Evolutionary conservation across 805 yeast species (phyloP).

Genomic region (Starmerella khaoyaiensis): DNA sequence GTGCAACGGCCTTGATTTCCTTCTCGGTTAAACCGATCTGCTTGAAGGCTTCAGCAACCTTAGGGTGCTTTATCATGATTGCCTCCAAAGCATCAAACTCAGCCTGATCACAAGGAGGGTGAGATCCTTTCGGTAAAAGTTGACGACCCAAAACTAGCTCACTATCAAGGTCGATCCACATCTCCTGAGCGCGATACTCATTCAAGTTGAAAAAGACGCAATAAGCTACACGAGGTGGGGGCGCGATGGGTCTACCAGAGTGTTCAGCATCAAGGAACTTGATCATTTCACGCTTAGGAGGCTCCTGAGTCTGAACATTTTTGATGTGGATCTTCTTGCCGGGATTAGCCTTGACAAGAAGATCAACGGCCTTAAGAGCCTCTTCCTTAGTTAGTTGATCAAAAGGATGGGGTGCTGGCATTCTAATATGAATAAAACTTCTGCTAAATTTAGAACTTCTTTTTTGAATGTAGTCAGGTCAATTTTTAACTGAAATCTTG

Average conservation of each 20-base stretch:
- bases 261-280: constrained; percentile 57
- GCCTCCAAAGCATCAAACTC: constrained; percentile 15
- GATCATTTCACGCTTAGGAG: constrained; percentile 63
- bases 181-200: constrained; percentile 44
- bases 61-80: constrained; percentile 56
- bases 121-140: constrained; percentile 44
- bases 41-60: constrained; percentile 71
- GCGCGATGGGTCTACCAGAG: constrained; percentile 34
- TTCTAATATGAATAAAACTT: too few species aligned
- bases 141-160: constrained; percentile 49
- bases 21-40: constrained; percentile 48
- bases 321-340: constrained; percentile 27
- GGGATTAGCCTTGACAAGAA: constrained; percentile 21
- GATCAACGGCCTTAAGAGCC: constrained; percentile 21
- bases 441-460: too few species aligned
- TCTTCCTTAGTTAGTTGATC: constrained; percentile 27
- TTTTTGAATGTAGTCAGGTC: too few species aligned
- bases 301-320: constrained; percentile 36
- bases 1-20: constrained; percentile 14
- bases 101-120: constrained; percentile 60
- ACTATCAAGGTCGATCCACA: constrained; percentile 50
- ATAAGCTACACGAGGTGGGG: constrained; percentile 56
- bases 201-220: constrained; percentile 50
- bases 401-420: constrained; percentile 24
- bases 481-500: too few species aligned